phyloP scores from a whole-genome alignment of 2,329 filamentous ascomycete species.

The Aspergillus aculeatus region DNA sequence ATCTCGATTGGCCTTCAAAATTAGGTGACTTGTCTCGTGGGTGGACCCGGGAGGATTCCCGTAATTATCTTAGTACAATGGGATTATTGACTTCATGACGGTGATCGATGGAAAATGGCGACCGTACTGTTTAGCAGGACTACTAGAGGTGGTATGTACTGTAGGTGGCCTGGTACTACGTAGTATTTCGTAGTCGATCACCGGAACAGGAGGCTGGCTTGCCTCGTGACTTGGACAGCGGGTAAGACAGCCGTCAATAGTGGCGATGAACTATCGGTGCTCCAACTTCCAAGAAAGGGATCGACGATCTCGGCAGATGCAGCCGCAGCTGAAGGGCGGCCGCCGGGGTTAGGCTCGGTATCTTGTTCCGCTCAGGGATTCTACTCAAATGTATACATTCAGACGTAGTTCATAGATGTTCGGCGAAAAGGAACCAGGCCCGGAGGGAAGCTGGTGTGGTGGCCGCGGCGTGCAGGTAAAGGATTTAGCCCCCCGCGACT shows the following conservation, averaged over 20 bases:
- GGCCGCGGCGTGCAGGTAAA: conserved; percentile 1
- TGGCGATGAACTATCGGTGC: background rate
- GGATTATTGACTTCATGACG: conserved; percentile 6
- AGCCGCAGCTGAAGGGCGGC: background rate
- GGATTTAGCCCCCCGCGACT: conserved; percentile 7
- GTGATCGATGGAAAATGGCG: background rate
- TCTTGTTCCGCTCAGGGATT: background rate
- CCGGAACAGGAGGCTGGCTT: background rate
- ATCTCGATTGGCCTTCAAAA: conserved; percentile 22
- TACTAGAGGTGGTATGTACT: no score
- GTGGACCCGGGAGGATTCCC: background rate
- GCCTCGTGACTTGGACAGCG: background rate
- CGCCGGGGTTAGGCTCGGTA: background rate
- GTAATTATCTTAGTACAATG: conserved; percentile 4
- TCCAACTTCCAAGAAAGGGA: background rate
- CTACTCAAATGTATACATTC: no score
- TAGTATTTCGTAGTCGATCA: background rate
- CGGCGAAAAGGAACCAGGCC: conserved; percentile 1
- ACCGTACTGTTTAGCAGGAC: no score
- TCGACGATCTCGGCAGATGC: background rate
- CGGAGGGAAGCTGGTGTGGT: background rate
- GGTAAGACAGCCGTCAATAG: conserved; percentile 2
- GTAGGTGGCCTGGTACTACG: no score
- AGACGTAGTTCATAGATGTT: no score
- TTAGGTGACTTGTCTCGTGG: conserved; percentile 3